Base-by-base conservation (phyloP, 371 early-diverging fungal species). In the Thermomucor indicae-seudaticae region DNA sequence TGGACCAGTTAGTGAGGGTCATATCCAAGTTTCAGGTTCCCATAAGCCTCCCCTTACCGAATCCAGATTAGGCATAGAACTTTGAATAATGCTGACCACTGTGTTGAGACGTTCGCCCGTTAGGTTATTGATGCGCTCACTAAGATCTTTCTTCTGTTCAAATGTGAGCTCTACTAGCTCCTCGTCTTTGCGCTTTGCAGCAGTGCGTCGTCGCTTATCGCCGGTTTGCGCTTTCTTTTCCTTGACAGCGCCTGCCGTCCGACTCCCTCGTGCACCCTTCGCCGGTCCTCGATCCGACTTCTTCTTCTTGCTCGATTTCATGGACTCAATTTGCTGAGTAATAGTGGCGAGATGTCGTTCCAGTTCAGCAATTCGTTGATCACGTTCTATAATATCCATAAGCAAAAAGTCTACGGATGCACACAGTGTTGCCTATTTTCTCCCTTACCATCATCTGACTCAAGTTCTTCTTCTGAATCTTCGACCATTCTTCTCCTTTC, bases 61-160 rank as follows among this genome's bases (percentile, higher is more conserved):
- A 52, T 81, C 78, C 39, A 96, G 50, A 35, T 85, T 79, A 0
- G 94, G 93, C 78, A 92, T 86, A 17, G 87, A 88, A 23, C 75
- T 84, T 47, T 87, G 85, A 58, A 97, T 95, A 37, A 97, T 91
- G 49, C 79, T 78, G 31, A 94, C 83, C 5, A 93, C 95, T 10
- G 79, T 81, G 27, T 79, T 81, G 41, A 93, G 75, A 32, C 86
- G 68, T 20, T 92, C 92, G n/a, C 84, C 83, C 5, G 81, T 64
- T 39, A 96, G 72, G 19, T 75, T 80, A 49, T 88, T 88, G 60
- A 97, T 96, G 30, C 79, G 80, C 37, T 84, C 85, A 58, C 88
- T 88, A 14, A 97, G 79, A 47, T 92, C 92, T 35, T 84, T 81
- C 81, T 96, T 96, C 64, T 95, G 91, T 49, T 92, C 91, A 57